Evolutionary conservation across 371 early-diverging fungal species (phyloP).

Genomic region (Lichtheimia ornata): DNA sequence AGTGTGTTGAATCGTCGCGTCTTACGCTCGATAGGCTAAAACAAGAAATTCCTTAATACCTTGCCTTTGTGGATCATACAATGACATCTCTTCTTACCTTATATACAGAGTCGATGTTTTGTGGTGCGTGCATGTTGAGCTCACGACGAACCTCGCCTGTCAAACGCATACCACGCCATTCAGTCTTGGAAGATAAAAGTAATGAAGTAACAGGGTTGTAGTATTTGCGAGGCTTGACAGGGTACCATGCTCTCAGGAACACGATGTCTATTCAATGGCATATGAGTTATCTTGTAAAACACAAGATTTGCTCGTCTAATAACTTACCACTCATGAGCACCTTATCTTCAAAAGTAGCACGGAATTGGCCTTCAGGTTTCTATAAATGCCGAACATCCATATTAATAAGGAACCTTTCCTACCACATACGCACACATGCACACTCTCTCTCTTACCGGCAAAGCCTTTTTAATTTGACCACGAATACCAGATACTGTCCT

Average conservation of each 20-base stretch:
- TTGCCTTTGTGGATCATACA: background rate
- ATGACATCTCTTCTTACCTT: constrained; percentile 52
- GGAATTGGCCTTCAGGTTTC: constrained; percentile 93
- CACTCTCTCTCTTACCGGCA: constrained; percentile 42
- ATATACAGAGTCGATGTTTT: constrained; percentile 83
- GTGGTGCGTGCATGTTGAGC: constrained; percentile 63
- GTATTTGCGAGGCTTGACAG: constrained; percentile 89
- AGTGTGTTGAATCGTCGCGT: constrained; percentile 85
- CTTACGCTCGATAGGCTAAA: constrained; percentile 79
- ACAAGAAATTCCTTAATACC: background rate
- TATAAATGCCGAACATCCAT: constrained; percentile 18
- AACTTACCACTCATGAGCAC: constrained; percentile 79
- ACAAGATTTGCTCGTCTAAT: background rate
- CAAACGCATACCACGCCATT: constrained; percentile 91
- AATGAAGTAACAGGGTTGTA: constrained; percentile 95
- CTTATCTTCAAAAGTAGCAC: constrained; percentile 99
- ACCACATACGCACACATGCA: too few species aligned
- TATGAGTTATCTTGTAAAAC: background rate
- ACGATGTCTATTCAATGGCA: constrained; percentile 85
- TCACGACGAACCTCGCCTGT: constrained; percentile 89
- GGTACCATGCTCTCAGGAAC: constrained; percentile 97
- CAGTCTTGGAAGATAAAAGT: constrained; percentile 66
- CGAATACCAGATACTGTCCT: constrained; percentile 98
- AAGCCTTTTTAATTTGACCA: constrained; percentile 96
- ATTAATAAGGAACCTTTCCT: background rate